Conservation (phyloP, 75 land plant genomes). For the Ceratopteris richardii region DNA sequence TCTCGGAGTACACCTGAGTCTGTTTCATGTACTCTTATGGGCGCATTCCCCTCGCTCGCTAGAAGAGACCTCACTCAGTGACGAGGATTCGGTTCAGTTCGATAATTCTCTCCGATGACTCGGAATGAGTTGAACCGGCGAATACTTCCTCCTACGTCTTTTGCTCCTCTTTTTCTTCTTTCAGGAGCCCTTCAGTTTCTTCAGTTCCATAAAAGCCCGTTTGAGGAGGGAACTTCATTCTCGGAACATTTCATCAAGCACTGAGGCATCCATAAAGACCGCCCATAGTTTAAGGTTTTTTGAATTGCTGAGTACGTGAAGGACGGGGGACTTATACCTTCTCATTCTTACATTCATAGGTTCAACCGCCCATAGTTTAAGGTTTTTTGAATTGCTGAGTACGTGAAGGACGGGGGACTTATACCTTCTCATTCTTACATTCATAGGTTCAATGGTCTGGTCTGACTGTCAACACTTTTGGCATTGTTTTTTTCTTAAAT, state of each 20-base stretch:
- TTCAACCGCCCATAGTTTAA: conserved; percentile 58
- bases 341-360: conserved; percentile 89
- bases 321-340: conserved; percentile 77
- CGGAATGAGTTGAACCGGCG: conserved; percentile 19
- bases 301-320: conserved; percentile 69
- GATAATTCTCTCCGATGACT: conserved; percentile 12
- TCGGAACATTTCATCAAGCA: conserved; percentile 25
- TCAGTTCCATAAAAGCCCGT: not conserved
- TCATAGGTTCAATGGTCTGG: conserved; percentile 92
- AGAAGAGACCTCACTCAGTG: conserved; percentile 32
- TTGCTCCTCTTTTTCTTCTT: conserved; percentile 23
- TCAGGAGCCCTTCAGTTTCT: not conserved
- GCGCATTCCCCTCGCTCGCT: too few species aligned
- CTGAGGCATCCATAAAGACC: conserved; percentile 37
- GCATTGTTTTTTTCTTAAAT: too few species aligned
- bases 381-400: conserved; percentile 74
- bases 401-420: conserved; percentile 72
- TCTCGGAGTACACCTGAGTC: too few species aligned
- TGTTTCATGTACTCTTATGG: too few species aligned
- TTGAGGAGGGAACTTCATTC: conserved; percentile 3
- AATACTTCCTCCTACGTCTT: conserved; percentile 16
- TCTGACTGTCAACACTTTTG: conserved; percentile 80
- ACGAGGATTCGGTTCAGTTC: conserved; percentile 44
- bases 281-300: conserved; percentile 59
- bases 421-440: conserved; percentile 82